Base-by-base conservation (phyloP, 106 monocot species). In the Platanthera zijinensis region DNA sequence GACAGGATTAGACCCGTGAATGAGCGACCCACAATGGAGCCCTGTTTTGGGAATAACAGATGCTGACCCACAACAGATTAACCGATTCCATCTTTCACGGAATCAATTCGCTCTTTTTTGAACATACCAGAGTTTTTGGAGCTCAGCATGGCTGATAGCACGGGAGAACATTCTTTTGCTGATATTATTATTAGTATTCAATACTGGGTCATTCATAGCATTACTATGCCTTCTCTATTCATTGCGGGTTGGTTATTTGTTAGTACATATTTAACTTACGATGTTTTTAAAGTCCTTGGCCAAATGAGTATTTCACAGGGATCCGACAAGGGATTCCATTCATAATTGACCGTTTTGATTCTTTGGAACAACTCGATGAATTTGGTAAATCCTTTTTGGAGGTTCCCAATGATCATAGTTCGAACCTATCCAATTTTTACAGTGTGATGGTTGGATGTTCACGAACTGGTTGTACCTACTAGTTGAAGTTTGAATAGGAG, bases 311-410 rank as follows among this genome's bases (percentile, higher is more conserved):
- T 54, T 54, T 63, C 63, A 63, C 1, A 63, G 9, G 25, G 25
- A 63, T 9, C 21, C 18, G 0, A 63, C 21, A 63, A 63, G 63
- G 21, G 21, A 63, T 8, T 63, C 21, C 63, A 63, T 63, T 63
- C 21, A 22, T 63, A 63, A 63, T 21, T 22, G 21, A 5, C 7
- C 21, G 21, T 63, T 63, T 63, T 63, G 63, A 63, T 63, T 63
- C 63, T 63, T 63, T 22, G 63, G 63, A 63, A 63, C 21, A 63
- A 63, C 0, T 63, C 8, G 5, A 22, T 22, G 63, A 21, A 22
- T 63, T 63, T 63, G 21, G 63, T 63, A 63, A 63, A 63, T 63
- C 18, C 21, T 63, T 63, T 63, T 63, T 22, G 21, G 21, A 63
- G 63, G 22, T 21, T 63, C 21, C 21, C 21, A 63, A 63, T 63